These are phyloP conservation scores for Fusarium brevicatenulatum DNA, from an alignment of 2,329 filamentous ascomycete genomes.

Conservation along the genomic window DNA sequence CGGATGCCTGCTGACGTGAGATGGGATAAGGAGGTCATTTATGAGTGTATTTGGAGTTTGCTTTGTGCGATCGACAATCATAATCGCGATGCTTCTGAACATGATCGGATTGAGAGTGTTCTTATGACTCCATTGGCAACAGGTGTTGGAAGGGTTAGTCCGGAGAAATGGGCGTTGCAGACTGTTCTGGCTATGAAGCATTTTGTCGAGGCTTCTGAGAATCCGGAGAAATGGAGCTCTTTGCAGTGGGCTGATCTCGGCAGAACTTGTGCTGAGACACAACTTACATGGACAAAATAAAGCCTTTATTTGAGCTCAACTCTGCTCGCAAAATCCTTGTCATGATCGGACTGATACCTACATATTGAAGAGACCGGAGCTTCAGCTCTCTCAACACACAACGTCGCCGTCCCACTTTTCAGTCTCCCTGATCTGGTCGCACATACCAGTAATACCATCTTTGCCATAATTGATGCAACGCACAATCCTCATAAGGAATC, in stretches of 20 bases:
- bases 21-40: slow-evolving; percentile 65
- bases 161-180: slow-evolving; percentile 61
- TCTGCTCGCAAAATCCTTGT: fast-evolving
- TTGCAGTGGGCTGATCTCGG: slow-evolving; percentile 50
- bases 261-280: slow-evolving; percentile 13
- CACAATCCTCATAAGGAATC: neutral
- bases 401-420: too few species aligned
- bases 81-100: slow-evolving; percentile 48
- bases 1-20: slow-evolving; percentile 53
- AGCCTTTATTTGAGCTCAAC: fast-evolving
- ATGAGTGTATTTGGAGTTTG: slow-evolving; percentile 64
- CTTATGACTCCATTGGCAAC: slow-evolving; percentile 65
- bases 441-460: neutral
- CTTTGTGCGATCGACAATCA: slow-evolving; percentile 59
- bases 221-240: slow-evolving; percentile 54
- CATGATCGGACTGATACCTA: too few species aligned
- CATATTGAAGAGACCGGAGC: neutral
- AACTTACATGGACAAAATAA: slow-evolving; percentile 1
- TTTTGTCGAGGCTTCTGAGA: slow-evolving; percentile 58
- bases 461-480: neutral
- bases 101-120: slow-evolving; percentile 52
- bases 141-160: slow-evolving; percentile 57
- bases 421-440: neutral
- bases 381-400: too few species aligned
- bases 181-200: slow-evolving; percentile 62